Evolutionary conservation across 2,329 filamentous ascomycete species (phyloP).

Genomic region (Pseudopithomyces chartarum): DNA sequence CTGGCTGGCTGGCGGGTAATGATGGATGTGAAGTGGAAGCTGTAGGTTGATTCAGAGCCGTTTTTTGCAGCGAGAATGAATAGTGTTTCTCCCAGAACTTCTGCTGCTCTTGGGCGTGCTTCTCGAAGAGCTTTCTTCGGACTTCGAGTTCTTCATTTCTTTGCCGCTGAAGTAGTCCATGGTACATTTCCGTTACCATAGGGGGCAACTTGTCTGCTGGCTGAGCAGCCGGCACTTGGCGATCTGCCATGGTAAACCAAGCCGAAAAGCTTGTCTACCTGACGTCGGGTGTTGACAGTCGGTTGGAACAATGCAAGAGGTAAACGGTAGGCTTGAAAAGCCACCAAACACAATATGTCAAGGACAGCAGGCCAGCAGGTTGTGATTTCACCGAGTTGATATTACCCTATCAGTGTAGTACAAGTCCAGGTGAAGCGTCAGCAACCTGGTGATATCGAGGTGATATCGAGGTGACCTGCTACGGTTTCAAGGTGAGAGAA

Average conservation of each 20-base stretch:
- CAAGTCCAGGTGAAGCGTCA: background rate
- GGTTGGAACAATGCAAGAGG: too few relatives aligned
- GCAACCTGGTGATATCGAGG: too few relatives aligned
- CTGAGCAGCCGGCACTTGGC: background rate
- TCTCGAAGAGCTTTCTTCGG: constrained; percentile 1
- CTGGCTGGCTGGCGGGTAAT: background rate
- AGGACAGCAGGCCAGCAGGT: background rate
- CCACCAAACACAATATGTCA: too few relatives aligned
- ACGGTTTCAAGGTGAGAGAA: background rate
- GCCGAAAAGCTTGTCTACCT: background rate
- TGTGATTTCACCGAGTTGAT: too few relatives aligned
- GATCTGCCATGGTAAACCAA: background rate
- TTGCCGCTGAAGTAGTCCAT: background rate
- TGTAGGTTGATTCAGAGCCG: background rate
- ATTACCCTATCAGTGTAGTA: background rate
- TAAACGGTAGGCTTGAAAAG: too few relatives aligned
- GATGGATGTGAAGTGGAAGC: background rate
- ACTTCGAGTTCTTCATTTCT: background rate
- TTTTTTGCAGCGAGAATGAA: background rate
- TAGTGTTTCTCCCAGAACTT: constrained; percentile 9
- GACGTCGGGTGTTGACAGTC: too few relatives aligned
- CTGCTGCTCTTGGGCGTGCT: constrained; percentile 12
- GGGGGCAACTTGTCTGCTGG: background rate
- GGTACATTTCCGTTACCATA: background rate
- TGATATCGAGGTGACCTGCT: too few relatives aligned